Percentiles rank a stretch among this genome's conserved stretches.
phyloP scores from a whole-genome alignment of 257 asterid species.

The Penstemon eatonii region DNA sequence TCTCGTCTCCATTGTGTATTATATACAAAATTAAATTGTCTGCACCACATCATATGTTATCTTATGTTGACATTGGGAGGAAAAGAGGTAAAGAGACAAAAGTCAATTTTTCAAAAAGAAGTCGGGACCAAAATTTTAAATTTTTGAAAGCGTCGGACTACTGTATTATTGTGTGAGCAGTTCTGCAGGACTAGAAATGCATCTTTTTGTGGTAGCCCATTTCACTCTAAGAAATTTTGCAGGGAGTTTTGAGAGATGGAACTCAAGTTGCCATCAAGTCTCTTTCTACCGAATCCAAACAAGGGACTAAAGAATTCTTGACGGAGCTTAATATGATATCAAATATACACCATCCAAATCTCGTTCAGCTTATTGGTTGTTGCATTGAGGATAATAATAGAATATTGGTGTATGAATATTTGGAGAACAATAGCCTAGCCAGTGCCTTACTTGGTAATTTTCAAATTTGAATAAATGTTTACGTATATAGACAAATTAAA shows the following conservation, averaged over 20 bases:
- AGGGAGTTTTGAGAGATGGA: slow-evolving; percentile 84
- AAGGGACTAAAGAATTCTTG: slow-evolving; percentile 74
- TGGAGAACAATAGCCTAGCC: slow-evolving; percentile 86
- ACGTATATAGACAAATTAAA: neutral
- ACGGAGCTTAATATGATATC: slow-evolving; percentile 72
- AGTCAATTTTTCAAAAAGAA: too few relatives aligned
- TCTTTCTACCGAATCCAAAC: slow-evolving; percentile 78
- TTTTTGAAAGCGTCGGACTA: too few relatives aligned
- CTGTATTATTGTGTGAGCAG: too few relatives aligned
- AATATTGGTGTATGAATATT: slow-evolving; percentile 69
- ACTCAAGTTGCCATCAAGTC: slow-evolving; percentile 71
- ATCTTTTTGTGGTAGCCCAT: neutral
- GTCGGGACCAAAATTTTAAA: too few relatives aligned
- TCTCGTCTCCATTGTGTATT: too few relatives aligned
- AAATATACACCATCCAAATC: slow-evolving; percentile 62
- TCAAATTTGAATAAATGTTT: neutral
- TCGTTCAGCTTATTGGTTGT: slow-evolving; percentile 75
- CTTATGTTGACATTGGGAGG: too few relatives aligned
- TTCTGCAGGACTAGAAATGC: too few relatives aligned
- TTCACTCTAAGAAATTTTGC: slow-evolving; percentile 4
- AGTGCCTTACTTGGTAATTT: slow-evolving; percentile 64
- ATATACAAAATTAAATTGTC: too few relatives aligned
- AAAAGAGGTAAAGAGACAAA: too few relatives aligned
- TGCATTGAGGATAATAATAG: slow-evolving; percentile 62
- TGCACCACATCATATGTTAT: too few relatives aligned